Conservation (phyloP, 2,329 filamentous ascomycete species). For the Diaporthe aspalathi region DNA sequence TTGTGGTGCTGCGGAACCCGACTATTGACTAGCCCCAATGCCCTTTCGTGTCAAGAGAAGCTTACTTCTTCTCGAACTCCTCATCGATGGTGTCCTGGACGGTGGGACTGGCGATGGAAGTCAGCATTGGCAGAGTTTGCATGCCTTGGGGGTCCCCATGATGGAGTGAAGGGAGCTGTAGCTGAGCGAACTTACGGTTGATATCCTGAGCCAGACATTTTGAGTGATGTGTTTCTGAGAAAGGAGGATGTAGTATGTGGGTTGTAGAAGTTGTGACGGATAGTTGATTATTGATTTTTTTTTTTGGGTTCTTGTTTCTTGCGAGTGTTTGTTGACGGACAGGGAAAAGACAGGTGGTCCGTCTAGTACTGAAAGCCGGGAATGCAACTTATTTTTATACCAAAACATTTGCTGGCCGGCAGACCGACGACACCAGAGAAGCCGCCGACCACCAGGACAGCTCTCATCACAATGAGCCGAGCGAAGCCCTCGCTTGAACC, state of each 20-base stretch:
- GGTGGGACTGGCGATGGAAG: not conserved
- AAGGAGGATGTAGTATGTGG: not conserved
- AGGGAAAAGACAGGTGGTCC: not conserved
- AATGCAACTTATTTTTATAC: not conserved
- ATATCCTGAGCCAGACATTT: slow-evolving; percentile 8
- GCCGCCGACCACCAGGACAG: not conserved
- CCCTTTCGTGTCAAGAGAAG: not conserved
- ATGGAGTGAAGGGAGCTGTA: not conserved
- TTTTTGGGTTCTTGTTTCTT: not conserved
- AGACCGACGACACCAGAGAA: not conserved
- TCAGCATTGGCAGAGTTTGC: not conserved
- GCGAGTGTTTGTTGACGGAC: not conserved
- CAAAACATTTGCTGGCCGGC: not conserved
- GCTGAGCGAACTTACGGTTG: slow-evolving; percentile 1
- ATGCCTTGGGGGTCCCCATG: not conserved
- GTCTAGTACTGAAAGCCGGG: no score
- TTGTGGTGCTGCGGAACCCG: not conserved
- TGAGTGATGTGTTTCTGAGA: not conserved
- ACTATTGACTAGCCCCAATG: not conserved
- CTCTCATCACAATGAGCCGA: not conserved
- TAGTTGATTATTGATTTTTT: not conserved
- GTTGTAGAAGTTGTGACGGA: not conserved
- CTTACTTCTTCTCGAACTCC: slow-evolving; percentile 21
- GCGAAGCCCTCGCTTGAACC: not conserved
- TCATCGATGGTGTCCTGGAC: slow-evolving; percentile 18